phyloP scores from a whole-genome alignment of 345 rosid species.

The Turnera subulata region DNA sequence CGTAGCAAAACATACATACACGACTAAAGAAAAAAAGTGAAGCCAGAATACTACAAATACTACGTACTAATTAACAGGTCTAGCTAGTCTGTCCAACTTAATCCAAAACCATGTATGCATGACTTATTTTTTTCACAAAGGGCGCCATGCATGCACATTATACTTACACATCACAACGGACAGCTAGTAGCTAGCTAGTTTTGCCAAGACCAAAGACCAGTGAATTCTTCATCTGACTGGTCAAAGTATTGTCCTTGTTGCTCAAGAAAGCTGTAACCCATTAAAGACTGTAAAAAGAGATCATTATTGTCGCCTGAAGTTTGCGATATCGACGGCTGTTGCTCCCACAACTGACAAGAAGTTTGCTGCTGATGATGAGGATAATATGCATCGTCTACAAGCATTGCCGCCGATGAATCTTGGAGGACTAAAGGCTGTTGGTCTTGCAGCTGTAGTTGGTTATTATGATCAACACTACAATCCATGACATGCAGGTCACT shows the following conservation, averaged over 20 bases:
- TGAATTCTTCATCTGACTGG: not conserved
- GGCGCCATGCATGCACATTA: too few species aligned
- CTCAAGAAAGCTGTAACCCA: not conserved
- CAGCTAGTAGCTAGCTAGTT: not conserved
- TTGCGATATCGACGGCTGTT: not conserved
- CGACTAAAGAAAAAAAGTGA: too few species aligned
- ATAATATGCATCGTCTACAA: not conserved
- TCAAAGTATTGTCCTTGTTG: not conserved
- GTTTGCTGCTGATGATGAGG: not conserved
- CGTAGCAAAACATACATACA: too few species aligned
- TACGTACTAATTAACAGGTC: too few species aligned
- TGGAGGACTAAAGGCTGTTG: not conserved
- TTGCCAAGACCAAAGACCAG: constrained; percentile 19
- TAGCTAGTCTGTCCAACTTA: too few species aligned
- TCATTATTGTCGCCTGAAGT: not conserved
- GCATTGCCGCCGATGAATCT: not conserved
- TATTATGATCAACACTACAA: not conserved
- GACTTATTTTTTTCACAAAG: too few species aligned
- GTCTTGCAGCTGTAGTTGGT: not conserved
- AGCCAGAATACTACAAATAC: too few species aligned
- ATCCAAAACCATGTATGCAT: too few species aligned
- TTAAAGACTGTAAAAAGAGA: too few species aligned
- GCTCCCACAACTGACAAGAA: not conserved
- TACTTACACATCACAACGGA: too few species aligned
- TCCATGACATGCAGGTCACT: not conserved